Evolutionary conservation across 768 basidiomycete genomes (phyloP).

Genomic region (Infundibulicybe gibba): DNA sequence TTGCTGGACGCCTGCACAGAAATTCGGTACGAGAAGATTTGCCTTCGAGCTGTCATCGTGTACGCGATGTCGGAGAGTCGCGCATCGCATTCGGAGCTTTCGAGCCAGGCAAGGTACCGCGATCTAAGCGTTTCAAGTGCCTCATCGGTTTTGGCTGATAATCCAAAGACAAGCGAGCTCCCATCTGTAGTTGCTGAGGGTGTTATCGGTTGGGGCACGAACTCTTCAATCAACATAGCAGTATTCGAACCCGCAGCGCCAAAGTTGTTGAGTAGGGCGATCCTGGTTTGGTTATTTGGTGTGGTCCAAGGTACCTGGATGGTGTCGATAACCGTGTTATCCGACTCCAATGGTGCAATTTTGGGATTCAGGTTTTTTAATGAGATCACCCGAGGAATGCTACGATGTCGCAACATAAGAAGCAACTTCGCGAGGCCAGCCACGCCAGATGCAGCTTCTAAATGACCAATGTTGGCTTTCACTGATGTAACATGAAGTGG

Average conservation of each 20-base stretch:
- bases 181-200: not conserved
- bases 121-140: constrained; percentile 46
- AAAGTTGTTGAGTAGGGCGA: constrained; percentile 71
- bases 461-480: constrained; percentile 73
- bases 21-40: constrained; percentile 49
- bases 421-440: constrained; percentile 69
- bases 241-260: constrained; percentile 74
- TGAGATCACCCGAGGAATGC: constrained; percentile 61
- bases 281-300: constrained; percentile 29
- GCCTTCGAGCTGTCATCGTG: constrained; percentile 63
- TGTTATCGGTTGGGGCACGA: not conserved
- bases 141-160: constrained; percentile 55
- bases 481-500: constrained; percentile 65
- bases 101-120: constrained; percentile 46
- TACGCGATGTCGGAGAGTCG: constrained; percentile 57
- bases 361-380: constrained; percentile 52
- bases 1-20: constrained; percentile 39
- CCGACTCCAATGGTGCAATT: constrained; percentile 42
- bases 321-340: constrained; percentile 47
- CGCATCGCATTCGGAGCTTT: constrained; percentile 16
- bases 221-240: constrained; percentile 58
- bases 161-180: constrained; percentile 43
- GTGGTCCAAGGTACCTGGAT: constrained; percentile 39
- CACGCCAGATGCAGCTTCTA: constrained; percentile 73
- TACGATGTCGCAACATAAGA: constrained; percentile 56